Evolutionary conservation across 2,329 filamentous ascomycete species (phyloP).

Genomic region (Monosporascus sp.): DNA sequence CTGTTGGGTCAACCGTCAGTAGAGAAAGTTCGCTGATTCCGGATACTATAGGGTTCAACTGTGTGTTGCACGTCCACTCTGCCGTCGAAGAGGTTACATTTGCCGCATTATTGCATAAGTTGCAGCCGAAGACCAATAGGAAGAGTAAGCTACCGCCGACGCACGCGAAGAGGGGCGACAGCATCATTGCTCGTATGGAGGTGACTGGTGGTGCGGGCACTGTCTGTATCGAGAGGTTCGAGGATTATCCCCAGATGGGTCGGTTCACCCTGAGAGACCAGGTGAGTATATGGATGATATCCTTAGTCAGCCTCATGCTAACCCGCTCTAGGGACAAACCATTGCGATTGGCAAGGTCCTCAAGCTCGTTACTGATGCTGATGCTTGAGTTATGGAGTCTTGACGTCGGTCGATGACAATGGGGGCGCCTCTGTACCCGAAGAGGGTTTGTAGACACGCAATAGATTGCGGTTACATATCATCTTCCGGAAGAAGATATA

Average conservation of each 20-base stretch:
- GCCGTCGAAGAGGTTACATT: constrained; percentile 98
- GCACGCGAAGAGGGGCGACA: constrained; percentile 75
- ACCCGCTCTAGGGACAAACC: constrained; percentile 73
- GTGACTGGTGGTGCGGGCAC: constrained; percentile 79
- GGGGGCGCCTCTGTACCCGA: neutral
- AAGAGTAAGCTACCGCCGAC: constrained; percentile 92
- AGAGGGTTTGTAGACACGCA: too few species aligned
- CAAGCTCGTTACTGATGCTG: constrained; percentile 60
- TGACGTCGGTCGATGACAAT: neutral
- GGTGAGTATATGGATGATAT: constrained; percentile 42
- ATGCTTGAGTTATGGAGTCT: constrained; percentile 15
- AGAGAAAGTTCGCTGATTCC: neutral
- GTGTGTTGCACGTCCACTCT: constrained; percentile 93
- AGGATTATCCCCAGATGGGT: constrained; percentile 92
- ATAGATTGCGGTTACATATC: neutral
- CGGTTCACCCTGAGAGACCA: constrained; percentile 87
- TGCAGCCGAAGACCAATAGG: constrained; percentile 89
- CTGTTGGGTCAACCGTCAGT: too few species aligned
- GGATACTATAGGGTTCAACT: constrained; percentile 66
- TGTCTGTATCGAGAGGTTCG: constrained; percentile 90
- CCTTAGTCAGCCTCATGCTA: constrained; percentile 14
- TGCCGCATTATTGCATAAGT: constrained; percentile 78
- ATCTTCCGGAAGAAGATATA: neutral
- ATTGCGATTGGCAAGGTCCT: constrained; percentile 99
- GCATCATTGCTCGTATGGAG: constrained; percentile 89